Conservation (phyloP, 129 eudicot genomes). For the Silybum marianum region DNA sequence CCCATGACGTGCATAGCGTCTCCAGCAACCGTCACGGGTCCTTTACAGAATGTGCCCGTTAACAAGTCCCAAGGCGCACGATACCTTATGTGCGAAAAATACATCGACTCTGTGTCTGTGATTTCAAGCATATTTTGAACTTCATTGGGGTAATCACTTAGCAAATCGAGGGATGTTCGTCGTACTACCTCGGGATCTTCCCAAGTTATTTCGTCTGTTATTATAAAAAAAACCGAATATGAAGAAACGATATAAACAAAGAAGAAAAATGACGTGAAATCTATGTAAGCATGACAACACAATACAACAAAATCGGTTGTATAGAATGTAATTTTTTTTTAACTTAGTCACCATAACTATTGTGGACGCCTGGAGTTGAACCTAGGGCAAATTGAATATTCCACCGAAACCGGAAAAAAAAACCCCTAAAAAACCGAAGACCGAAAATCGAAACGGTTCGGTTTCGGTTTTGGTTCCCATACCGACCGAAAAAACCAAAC, state of each 20-base stretch:
- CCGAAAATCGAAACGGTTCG: too few species aligned
- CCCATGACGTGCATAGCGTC: conserved; percentile 80
- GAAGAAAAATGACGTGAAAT: neutral
- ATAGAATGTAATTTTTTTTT: too few species aligned
- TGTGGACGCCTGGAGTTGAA: too few species aligned
- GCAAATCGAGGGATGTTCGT: conserved; percentile 22
- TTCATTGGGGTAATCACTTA: conserved; percentile 41
- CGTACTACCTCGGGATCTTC: conserved; percentile 42
- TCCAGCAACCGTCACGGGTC: conserved; percentile 59
- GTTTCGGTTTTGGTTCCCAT: too few species aligned
- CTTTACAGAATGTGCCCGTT: conserved; percentile 42
- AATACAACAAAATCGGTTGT: too few species aligned
- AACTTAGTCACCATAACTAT: too few species aligned
- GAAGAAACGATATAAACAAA: neutral
- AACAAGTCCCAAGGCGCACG: conserved; percentile 77
- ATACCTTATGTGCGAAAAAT: conserved; percentile 40
- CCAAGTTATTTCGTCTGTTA: conserved; percentile 32
- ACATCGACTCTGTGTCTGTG: conserved; percentile 34
- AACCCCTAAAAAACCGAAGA: too few species aligned
- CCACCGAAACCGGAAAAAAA: too few species aligned
- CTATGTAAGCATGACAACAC: too few species aligned
- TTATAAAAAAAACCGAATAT: neutral
- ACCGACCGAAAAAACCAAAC: too few species aligned
- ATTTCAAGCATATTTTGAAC: conserved; percentile 40
- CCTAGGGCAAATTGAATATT: too few species aligned